Conservation (phyloP, 768 basidiomycete species). For the Fomitopsis serialis region DNA sequence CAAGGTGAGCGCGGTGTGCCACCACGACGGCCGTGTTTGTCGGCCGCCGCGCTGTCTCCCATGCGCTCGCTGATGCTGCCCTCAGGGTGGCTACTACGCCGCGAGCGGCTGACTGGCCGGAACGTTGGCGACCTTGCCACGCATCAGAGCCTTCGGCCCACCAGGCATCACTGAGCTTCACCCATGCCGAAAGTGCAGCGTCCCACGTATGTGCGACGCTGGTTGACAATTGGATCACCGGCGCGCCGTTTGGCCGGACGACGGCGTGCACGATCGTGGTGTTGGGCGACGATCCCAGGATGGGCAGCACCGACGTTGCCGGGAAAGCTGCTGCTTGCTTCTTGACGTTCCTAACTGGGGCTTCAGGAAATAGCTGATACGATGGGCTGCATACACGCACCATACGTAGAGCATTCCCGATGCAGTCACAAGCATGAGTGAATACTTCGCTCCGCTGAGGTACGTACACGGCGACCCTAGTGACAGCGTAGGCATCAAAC, state of each 20-base stretch:
- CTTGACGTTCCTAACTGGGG: slow-evolving; percentile 62
- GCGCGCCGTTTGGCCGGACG: slow-evolving; percentile 76
- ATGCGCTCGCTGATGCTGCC: slow-evolving; percentile 22
- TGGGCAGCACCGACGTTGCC: slow-evolving; percentile 53
- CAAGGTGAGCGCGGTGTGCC: slow-evolving; percentile 76
- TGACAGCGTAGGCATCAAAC: slow-evolving; percentile 71
- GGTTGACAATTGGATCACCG: slow-evolving; percentile 70
- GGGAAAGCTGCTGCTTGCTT: slow-evolving; percentile 60
- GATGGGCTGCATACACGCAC: slow-evolving; percentile 35
- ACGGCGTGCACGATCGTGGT: slow-evolving; percentile 55
- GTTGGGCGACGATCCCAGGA: slow-evolving; percentile 54
- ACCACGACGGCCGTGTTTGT: slow-evolving; percentile 66
- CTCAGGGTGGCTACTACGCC: slow-evolving; percentile 47
- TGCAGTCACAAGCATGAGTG: slow-evolving; percentile 68
- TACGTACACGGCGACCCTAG: slow-evolving; percentile 69
- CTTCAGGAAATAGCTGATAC: slow-evolving; percentile 2
- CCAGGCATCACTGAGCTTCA: slow-evolving; percentile 76
- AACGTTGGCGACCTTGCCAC: slow-evolving; percentile 71
- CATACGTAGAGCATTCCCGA: slow-evolving; percentile 71
- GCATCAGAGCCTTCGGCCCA: slow-evolving; percentile 79
- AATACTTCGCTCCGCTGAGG: slow-evolving; percentile 58
- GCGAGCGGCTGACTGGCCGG: slow-evolving; percentile 33
- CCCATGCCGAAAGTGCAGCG: slow-evolving; percentile 56
- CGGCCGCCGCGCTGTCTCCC: slow-evolving; percentile 15
- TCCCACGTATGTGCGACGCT: slow-evolving; percentile 84